phyloP scores from a whole-genome alignment of 2,329 filamentous ascomycete species.

The Nemania sp. region DNA sequence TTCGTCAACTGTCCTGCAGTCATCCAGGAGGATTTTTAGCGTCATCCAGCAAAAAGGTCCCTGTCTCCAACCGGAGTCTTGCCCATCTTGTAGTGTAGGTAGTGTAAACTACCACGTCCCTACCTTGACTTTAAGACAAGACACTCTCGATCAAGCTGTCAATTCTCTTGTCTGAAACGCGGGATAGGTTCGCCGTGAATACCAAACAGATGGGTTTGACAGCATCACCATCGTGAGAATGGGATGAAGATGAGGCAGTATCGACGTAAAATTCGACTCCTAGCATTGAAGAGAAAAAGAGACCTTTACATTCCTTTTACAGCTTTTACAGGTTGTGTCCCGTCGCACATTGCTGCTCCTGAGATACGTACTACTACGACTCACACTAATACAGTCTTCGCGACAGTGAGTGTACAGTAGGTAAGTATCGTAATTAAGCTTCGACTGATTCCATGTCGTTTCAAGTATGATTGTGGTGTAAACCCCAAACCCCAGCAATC shows the following conservation, averaged over 20 bases:
- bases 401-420: too few species aligned
- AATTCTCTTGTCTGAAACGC: slow-evolving; percentile 19
- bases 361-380: too few species aligned
- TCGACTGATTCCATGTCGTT: slow-evolving; percentile 1
- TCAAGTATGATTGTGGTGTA: background rate
- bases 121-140: background rate
- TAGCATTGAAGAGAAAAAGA: too few species aligned
- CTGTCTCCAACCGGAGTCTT: slow-evolving; percentile 15
- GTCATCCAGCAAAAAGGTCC: background rate
- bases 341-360: slow-evolving; percentile 1
- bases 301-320: too few species aligned
- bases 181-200: slow-evolving; percentile 13
- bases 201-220: slow-evolving; percentile 4
- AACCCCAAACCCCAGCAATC: background rate
- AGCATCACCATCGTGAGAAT: background rate
- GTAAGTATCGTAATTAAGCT: slow-evolving; percentile 15
- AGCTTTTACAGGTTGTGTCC: slow-evolving; percentile 2
- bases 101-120: too few species aligned
- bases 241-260: background rate
- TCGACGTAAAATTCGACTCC: background rate
- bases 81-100: background rate
- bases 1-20: slow-evolving; percentile 14
- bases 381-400: too few species aligned
- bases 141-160: background rate
- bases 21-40: slow-evolving; percentile 22